Base-by-base conservation (phyloP, 257 asterid species). In the Solanum chiquidenum region DNA sequence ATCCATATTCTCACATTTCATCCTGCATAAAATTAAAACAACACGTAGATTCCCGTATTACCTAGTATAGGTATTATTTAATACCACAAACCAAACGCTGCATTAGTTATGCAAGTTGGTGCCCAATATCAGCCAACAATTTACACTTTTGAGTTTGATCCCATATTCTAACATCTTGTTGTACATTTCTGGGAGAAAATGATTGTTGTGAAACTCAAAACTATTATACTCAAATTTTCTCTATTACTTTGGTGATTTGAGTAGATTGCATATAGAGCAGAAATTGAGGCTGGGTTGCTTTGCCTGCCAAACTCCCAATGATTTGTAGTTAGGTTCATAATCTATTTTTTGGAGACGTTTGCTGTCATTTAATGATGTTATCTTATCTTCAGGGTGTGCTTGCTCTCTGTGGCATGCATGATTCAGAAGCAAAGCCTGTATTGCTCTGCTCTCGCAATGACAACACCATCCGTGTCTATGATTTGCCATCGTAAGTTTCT, bases 381-480 rank as follows among this genome's bases (percentile, higher is more conserved):
- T 90, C 84, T 35, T 86, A 34, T 21, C 6, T 87, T 91, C 94
- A 97, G 99, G 99, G 99, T 40, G 18, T 97, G 89, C 96, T 97
- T 76, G 87, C 98, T 69, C 92, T 96, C 27, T 94, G 95, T 31
- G 99, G 98, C 92, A 97, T 96, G 99, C 99, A 93, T 77, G 98
- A 97, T 93, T 92, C 96, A 62, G 99, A 95, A 87, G 95, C 93
- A 86, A 96, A 97, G 87, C 99, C 99, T 33, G 98, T 97, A 86
- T 85, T 97, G 91, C 91, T 97, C 25, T 96, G 98, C 90, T 93
- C 99, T 20, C 90, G 95, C 92, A 97, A 97, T 58, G 98, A 96
- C 95, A 94, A 95, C 31, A 87, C 90, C 34, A 88, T 96, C 49
- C 93, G 94, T 76, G 95, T 90, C 86, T 95, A 96, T 88, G 98